Percentiles rank a stretch among this genome's conserved stretches.
phyloP scores from a whole-genome alignment of 2,329 filamentous ascomycete species.

The Celoporthe dispersa region DNA sequence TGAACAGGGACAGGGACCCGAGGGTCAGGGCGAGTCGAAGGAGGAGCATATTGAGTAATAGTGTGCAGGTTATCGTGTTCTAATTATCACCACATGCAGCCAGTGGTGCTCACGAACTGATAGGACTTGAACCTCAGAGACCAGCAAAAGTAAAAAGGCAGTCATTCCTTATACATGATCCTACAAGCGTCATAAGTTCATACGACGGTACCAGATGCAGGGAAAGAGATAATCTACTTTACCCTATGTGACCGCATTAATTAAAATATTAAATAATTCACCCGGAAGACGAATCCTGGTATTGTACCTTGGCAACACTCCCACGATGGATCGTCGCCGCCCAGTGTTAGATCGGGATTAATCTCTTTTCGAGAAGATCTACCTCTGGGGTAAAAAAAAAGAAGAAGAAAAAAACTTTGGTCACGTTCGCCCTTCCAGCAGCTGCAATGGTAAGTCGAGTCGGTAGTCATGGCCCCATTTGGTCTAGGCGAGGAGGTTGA shows the following conservation, averaged over 20 bases:
- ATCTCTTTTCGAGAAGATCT: not conserved
- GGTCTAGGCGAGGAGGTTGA: conserved; percentile 21
- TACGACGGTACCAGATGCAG: not conserved
- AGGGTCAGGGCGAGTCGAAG: conserved; percentile 2
- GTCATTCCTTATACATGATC: not conserved
- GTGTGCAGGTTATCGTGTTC: not conserved
- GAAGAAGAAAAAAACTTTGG: not conserved
- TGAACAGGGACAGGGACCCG: conserved; percentile 47
- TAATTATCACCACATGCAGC: not conserved
- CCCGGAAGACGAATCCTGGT: not conserved
- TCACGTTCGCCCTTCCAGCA: conserved; percentile 7
- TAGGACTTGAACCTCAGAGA: not conserved
- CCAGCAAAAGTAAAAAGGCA: not conserved
- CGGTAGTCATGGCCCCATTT: conserved; percentile 28
- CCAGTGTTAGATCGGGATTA: not conserved
- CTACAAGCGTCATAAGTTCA: not conserved
- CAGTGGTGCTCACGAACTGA: not conserved
- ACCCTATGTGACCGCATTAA: not conserved
- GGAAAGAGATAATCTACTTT: not conserved
- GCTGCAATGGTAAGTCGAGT: not conserved
- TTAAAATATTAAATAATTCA: not conserved
- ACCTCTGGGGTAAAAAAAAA: not conserved
- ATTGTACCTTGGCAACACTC: not conserved
- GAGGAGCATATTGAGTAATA: not conserved
- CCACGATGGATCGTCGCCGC: not conserved